Evolutionary conservation across 2,329 filamentous ascomycete genomes (phyloP).

Genomic region (Macrophomina phaseolina): DNA sequence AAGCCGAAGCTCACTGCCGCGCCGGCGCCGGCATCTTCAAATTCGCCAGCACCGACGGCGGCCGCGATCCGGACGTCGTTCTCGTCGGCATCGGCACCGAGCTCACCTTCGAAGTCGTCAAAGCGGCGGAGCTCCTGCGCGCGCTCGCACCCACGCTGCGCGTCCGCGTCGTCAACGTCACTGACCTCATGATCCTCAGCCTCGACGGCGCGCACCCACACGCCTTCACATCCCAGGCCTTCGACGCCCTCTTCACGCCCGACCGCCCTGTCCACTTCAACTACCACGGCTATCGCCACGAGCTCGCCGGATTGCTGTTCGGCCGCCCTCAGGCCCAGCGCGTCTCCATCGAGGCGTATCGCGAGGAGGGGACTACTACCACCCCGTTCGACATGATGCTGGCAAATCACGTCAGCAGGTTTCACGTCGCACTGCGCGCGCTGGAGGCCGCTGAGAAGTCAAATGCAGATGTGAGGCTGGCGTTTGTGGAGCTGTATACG

Average conservation of each 20-base stretch:
- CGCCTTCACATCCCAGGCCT: slow-evolving; percentile 58
- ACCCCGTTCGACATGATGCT: slow-evolving; percentile 76
- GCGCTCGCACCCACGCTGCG: slow-evolving; percentile 58
- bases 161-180: slow-evolving; percentile 69
- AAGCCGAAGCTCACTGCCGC: slow-evolving; percentile 66
- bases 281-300: slow-evolving; percentile 69
- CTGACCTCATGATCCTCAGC: slow-evolving; percentile 68
- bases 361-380: slow-evolving; percentile 70
- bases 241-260: slow-evolving; percentile 62
- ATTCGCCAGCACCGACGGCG: slow-evolving; percentile 64
- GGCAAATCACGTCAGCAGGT: slow-evolving; percentile 64
- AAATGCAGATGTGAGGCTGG: slow-evolving; percentile 56
- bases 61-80: slow-evolving; percentile 65
- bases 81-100: slow-evolving; percentile 70
- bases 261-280: slow-evolving; percentile 67
- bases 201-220: slow-evolving; percentile 64
- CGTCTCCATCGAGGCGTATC: slow-evolving; percentile 64
- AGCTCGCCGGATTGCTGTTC: slow-evolving; percentile 67
- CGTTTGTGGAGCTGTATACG: slow-evolving; percentile 54
- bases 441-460: slow-evolving; percentile 54
- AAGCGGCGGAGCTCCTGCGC: slow-evolving; percentile 63
- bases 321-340: slow-evolving; percentile 59
- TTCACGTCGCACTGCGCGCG: slow-evolving; percentile 63
- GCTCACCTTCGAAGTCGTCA: slow-evolving; percentile 68
- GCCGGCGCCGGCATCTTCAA: slow-evolving; percentile 66